phyloP scores from a whole-genome alignment of 106 monocot genomes.

The Acorus gramineus region DNA sequence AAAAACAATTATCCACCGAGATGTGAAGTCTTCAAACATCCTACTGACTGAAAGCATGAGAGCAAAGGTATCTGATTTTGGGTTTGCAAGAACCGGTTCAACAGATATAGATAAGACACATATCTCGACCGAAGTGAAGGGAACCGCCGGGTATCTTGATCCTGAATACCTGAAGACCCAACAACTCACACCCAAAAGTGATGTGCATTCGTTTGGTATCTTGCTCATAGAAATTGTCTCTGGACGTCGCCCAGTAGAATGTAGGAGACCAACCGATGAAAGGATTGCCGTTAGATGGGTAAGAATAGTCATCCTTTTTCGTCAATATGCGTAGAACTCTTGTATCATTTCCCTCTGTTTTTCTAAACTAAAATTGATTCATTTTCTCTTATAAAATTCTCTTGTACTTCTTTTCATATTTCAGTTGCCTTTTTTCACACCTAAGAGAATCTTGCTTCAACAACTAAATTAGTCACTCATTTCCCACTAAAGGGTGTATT shows the following conservation, averaged over 20 bases:
- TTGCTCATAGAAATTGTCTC: constrained; percentile 76
- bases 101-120: constrained; percentile 59
- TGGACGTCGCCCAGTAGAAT: constrained; percentile 70
- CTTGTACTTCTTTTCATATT: neutral
- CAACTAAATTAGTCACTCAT: too few relatives aligned
- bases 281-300: constrained; percentile 85
- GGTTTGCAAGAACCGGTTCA: constrained; percentile 64
- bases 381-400: neutral
- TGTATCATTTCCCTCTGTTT: too few relatives aligned
- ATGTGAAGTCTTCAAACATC: constrained; percentile 86
- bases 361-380: too few relatives aligned
- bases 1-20: constrained; percentile 73
- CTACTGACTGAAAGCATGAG: constrained; percentile 62
- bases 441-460: too few relatives aligned
- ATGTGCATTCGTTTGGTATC: constrained; percentile 80
- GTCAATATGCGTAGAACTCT: too few relatives aligned
- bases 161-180: constrained; percentile 70
- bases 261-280: constrained; percentile 39
- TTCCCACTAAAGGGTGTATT: too few relatives aligned
- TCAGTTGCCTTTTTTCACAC: too few relatives aligned
- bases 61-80: constrained; percentile 82
- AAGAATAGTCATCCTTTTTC: constrained; percentile 7
- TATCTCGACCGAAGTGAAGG: constrained; percentile 70
- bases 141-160: constrained; percentile 86
- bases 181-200: constrained; percentile 76